Evolutionary conservation across 352 stramenopile species (phyloP), one percentile per base, ranked within the genome.

Genomic region (Ophiocytium majus): DNA sequence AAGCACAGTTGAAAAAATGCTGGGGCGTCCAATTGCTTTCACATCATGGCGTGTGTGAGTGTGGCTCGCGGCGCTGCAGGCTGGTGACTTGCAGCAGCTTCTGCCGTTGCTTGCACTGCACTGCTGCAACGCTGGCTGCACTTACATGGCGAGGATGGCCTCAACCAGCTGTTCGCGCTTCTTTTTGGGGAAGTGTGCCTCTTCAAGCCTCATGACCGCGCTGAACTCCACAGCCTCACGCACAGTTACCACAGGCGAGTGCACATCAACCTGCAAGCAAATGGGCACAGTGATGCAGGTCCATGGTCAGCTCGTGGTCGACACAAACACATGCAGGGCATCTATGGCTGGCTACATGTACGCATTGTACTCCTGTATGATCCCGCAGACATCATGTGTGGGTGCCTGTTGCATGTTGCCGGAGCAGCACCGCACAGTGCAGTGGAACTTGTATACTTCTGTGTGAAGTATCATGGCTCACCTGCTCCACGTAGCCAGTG

Each of bases 401-500:
- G 31, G 74, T 80, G 23, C 71, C 79, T 35, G 14, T n/a, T 79
- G 0, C 66, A 14, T 85, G 19, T 36, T 43, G 50, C 32, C 98
- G 90, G 34, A 95, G 90, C 31, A 98, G 87, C 32, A 90, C 91
- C 0, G 94, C 94, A 14, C 92, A 97, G 84, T 98, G 97, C 28
- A 93, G 88, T 0, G 97, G 86, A 9, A 93, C 93, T 83, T 98
- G 94, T 37, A 91, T 90, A 76, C 97, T 94, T 31, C 93, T 97
- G 31, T 96, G 93, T 36, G 94, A 91, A 88, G 97, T 93, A 87
- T n/a, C n/a, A n/a, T n/a, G n/a, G n/a, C n/a, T 95, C 94, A n/a
- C n/a, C 87, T 97, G 94, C 90, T 97, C 94, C 32, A 96, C 94
- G 87, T 98, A 98, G 17, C 93, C 94, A 9, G 91, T 93, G 86